A percentile compares a stretch with the other conserved stretches of the same genome.
phyloP scores from a whole-genome alignment of 345 rosid genomes.

The Mercurialis annua region DNA sequence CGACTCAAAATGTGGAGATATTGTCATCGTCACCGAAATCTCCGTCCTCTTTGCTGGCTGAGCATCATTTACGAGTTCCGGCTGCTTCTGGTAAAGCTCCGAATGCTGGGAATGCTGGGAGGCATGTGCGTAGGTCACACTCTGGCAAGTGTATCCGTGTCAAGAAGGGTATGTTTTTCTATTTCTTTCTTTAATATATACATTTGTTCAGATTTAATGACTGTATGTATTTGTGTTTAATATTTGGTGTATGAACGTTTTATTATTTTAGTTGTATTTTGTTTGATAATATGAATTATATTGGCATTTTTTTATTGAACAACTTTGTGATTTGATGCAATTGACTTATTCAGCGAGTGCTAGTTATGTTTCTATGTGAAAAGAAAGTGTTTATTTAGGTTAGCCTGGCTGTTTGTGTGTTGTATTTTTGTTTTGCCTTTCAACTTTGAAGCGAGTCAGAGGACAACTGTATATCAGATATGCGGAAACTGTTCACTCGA shows the following conservation, averaged over 20 bases:
- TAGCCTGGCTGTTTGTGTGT: neutral
- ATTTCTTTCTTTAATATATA: too few species aligned
- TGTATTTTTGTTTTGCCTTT: neutral
- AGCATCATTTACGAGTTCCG: conserved; percentile 64
- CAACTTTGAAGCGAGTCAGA: neutral
- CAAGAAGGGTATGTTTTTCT: conserved; percentile 86
- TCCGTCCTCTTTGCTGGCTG: conserved; percentile 45
- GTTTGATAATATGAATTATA: too few species aligned
- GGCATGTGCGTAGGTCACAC: conserved; percentile 81
- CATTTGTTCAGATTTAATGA: too few species aligned
- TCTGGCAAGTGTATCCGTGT: conserved; percentile 77
- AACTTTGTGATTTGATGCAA: neutral
- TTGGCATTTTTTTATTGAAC: too few species aligned
- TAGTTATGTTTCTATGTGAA: too few species aligned
- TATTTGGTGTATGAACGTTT: neutral
- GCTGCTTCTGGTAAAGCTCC: conserved; percentile 61
- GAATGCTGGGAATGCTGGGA: conserved; percentile 53
- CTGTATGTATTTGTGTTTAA: neutral
- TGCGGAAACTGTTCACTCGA: neutral
- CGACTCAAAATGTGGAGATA: conserved; percentile 51
- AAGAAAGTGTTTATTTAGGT: neutral
- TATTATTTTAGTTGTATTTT: neutral
- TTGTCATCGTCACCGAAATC: conserved; percentile 66
- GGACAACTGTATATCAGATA: neutral
- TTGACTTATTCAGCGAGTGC: too few species aligned